Evolutionary conservation across 148 eudicot genomes (phyloP), one percentile per base, ranked within the genome.

Genomic region (Silene conica): DNA sequence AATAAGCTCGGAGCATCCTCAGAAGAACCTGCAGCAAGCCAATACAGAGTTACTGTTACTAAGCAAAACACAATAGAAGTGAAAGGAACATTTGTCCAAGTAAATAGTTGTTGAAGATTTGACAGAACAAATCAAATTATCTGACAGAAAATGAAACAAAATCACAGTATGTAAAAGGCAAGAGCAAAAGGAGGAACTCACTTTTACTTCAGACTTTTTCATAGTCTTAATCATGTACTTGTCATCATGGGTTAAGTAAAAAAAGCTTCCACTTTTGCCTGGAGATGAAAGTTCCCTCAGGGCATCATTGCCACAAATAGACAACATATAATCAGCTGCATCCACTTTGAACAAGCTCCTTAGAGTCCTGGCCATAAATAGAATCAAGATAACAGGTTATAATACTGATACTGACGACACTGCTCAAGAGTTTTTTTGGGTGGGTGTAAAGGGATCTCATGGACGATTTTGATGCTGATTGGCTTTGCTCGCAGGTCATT

Each of bases 251-350:
- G 95, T 92, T 74, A 92, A 73, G 88, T 89, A 92, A 83, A 92
- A 92, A 78, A 92, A 92, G 82, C 97, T 89, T 80, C 97, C 95
- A 76, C 97, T 92, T 80, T 92, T 92, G 21, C 97, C 97, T 3
- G 95, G 97, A 34, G 97, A 92, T 16, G 95, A 92, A 72, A 92
- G 95, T 83, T 92, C 97, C 28, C 95, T 80, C 62, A 92, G 95
- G 61, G 97, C 95, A 63, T 92, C 95, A 69, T 87, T 87, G 57
- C 97, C 97, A 57, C 97, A 92, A 58, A 92, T 81, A 3, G 95
- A 89, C 70, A 92, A 20, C 97, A 92, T 92, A 84, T 92, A 92
- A 81, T 92, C 97, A 41, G 92, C 92, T 52, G 95, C 82, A 84
- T 92, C 97, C 69, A 92, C 95, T 79, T 85, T 88, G 86, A 92